Percentiles rank a stretch among this genome's conserved stretches.
These are phyloP conservation scores for Papilionanthe hybrid DNA, from an alignment of 116 monocot species.

Conservation along the genomic window DNA sequence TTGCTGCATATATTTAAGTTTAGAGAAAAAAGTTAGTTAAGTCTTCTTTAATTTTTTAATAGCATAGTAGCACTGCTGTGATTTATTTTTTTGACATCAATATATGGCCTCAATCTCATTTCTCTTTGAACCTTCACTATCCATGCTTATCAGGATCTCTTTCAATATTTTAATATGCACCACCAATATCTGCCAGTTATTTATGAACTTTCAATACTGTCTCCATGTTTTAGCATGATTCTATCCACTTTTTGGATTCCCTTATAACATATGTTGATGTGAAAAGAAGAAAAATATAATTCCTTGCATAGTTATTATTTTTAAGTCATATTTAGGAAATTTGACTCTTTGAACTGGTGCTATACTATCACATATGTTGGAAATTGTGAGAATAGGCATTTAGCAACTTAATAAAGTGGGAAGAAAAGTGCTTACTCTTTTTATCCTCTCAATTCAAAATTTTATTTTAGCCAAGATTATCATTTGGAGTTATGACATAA, in stretches of 20 bases:
- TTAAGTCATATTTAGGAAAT: neutral
- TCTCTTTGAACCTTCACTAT: neutral
- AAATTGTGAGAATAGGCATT: neutral
- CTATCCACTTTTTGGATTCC: neutral
- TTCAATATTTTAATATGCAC: neutral
- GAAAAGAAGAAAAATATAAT: neutral
- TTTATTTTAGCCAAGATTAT: neutral
- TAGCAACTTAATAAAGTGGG: neutral
- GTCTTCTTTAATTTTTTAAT: neutral
- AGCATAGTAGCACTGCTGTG: neutral
- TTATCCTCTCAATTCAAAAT: neutral
- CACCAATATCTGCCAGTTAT: neutral
- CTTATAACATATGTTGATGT: neutral
- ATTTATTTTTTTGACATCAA: neutral
- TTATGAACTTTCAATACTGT: neutral
- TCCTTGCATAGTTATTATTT: neutral
- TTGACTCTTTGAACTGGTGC: neutral
- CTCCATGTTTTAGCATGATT: neutral
- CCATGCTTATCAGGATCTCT: neutral
- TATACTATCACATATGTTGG: neutral
- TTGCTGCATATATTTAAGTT: neutral
- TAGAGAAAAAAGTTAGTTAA: neutral
- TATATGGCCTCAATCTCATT: neutral
- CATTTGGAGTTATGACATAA: neutral
- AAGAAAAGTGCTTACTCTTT: neutral